These are phyloP conservation scores for Scutellaria galericulata DNA, from an alignment of 257 asterid genomes.

Conservation along the genomic window DNA sequence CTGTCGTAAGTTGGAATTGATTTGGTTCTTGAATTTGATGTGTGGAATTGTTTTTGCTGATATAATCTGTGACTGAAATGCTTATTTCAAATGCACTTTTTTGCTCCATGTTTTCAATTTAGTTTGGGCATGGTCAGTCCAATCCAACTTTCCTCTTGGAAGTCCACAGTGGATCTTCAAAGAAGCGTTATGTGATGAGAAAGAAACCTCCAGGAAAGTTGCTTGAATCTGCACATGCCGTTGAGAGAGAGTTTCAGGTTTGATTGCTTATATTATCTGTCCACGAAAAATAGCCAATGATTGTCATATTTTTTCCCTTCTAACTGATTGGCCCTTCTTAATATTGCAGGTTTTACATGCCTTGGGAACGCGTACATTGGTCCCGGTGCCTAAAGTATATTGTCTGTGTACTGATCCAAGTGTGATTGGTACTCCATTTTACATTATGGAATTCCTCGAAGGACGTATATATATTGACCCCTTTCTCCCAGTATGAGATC, in stretches of 20 bases:
- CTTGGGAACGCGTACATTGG: slow-evolving; percentile 69
- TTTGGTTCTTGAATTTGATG: slow-evolving; percentile 3
- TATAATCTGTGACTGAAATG: not conserved
- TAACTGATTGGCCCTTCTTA: not conserved
- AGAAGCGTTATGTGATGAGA: slow-evolving; percentile 78
- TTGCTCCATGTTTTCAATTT: slow-evolving; percentile 31
- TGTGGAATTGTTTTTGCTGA: not conserved
- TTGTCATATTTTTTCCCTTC: not conserved
- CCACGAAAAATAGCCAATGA: not conserved
- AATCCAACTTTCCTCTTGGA: slow-evolving; percentile 92
- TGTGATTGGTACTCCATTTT: slow-evolving; percentile 91
- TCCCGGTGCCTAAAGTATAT: slow-evolving; percentile 92
- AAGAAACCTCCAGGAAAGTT: slow-evolving; percentile 88
- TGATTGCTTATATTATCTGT: slow-evolving; percentile 13
- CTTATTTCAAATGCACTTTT: slow-evolving; percentile 8
- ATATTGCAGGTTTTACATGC: slow-evolving; percentile 79
- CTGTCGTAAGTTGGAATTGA: not conserved
- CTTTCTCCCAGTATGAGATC: slow-evolving; percentile 66
- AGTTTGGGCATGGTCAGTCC: slow-evolving; percentile 98
- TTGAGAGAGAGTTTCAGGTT: slow-evolving; percentile 96
- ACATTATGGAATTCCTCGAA: slow-evolving; percentile 94
- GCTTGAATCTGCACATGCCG: slow-evolving; percentile 93
- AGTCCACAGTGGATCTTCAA: slow-evolving; percentile 59
- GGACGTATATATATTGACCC: slow-evolving; percentile 92
- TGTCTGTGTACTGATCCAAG: slow-evolving; percentile 84